Base-by-base conservation (phyloP, 164 flowering plant species). In the Umbellularia californica region DNA sequence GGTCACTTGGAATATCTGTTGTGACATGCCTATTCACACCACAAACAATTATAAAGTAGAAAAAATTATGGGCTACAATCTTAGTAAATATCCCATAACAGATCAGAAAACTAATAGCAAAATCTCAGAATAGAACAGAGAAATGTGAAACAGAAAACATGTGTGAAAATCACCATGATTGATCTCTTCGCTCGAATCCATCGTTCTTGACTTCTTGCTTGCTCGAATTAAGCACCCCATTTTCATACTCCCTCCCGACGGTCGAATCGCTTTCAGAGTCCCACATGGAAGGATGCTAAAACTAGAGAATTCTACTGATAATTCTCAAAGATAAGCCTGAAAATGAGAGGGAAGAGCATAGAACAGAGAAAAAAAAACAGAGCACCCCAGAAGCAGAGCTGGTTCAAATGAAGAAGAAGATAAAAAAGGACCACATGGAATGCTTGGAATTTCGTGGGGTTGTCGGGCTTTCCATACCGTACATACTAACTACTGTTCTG, bases 1-100 rank as follows among this genome's bases (percentile, higher is more conserved):
- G 72, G 70, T 95, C 99, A 81, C 99, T 95, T 19, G 97, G 99
- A 68, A 95, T 85, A 81, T 93, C 99, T 70, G 97, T 85, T 28
- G 90, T 87, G 33, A 93, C 98, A 80, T 79, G 84, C 99, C 99
- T 95, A 74, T 58, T 72, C 50, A 70, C 58, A 70, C 58, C 25
- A 65, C 25, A 79, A 66, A 50, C 50, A 72, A 12, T 51, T 70
- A 62, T 11, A 24, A 15, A 51, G 19, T 64, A 3, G n/a, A 19
- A 22, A 9, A 52, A 9, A 28, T 7, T 2, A 14, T 22, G n/a
- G 55, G 28, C 15, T 41, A 41, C 15, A 22, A 60, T 50, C 50
- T 41, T 30, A 17, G 17, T 20, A 41, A 58, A 52, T 24, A 55
- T 23, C 12, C 30, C 7, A 55, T 55, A 55, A 3, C n/a, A 55